Conservation (phyloP, 495 filamentous ascomycete genomes). For the Aspergillus conjunctus region DNA sequence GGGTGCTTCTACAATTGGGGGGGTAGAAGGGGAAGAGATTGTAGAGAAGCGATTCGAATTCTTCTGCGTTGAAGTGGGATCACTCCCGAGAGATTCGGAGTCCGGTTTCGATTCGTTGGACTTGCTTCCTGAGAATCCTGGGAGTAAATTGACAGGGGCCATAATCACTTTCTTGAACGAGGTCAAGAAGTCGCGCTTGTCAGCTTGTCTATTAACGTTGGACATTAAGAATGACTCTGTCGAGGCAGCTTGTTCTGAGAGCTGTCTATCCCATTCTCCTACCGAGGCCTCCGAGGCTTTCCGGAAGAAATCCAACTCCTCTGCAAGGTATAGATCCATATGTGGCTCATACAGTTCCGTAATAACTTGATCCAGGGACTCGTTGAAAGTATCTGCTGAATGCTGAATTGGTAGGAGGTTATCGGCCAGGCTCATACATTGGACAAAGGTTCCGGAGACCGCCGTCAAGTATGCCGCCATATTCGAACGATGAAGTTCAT, state of each 20-base stretch:
- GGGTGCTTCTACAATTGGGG: conserved; percentile 64
- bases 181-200: conserved; percentile 92
- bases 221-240: conserved; percentile 94
- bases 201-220: conserved; percentile 89
- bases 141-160: conserved; percentile 93
- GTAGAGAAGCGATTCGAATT: conserved; percentile 56
- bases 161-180: conserved; percentile 99
- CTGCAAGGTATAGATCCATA: conserved; percentile 87
- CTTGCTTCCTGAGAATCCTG: conserved; percentile 60
- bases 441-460: conserved; percentile 83
- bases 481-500: conserved; percentile 79
- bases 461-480: conserved; percentile 82
- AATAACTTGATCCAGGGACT: conserved; percentile 61
- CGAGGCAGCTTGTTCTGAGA: conserved; percentile 86
- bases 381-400: conserved; percentile 56
- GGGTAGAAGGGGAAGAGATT: conserved; percentile 48
- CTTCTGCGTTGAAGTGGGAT: conserved; percentile 42
- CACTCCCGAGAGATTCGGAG: conserved; percentile 36
- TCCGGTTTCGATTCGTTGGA: conserved; percentile 39
- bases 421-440: conserved; percentile 74
- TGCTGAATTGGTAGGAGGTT: conserved; percentile 65
- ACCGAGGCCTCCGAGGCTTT: conserved; percentile 75
- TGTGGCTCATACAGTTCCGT: conserved; percentile 83
- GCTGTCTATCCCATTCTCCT: conserved; percentile 82
- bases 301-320: conserved; percentile 87